Evolutionary conservation across 345 rosid species (phyloP), one percentile per base, ranked within the genome.

Genomic region (Brassica napus): DNA sequence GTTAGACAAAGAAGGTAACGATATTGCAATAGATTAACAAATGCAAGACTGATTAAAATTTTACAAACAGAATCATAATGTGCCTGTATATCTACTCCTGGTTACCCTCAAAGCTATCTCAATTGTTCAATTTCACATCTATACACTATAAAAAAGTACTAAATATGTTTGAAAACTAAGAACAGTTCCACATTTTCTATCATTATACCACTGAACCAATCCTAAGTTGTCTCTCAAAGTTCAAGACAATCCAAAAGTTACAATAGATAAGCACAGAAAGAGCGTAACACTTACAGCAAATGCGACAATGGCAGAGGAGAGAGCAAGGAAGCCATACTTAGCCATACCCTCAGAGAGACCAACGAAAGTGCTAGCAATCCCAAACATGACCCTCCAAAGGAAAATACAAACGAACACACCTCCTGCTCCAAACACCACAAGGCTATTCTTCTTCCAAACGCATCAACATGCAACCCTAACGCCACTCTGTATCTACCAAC

Each of bases 321-420:
- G 94, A 12, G 98, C 98, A 44, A 94, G 94, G 77, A 93, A 91
- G 10, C 94, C 98, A 24, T 90, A 94, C 88, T 94, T 91, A 34
- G 97, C 90, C 94, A 94, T 85, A 71, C 97, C 97, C 75, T 93
- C 98, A 11, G 96, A 94, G 66, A 94, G 86, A 59, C 95, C 92
- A 62, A 90, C 87, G 72, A 90, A 90, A 37, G 97, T 84, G 70
- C 73, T 93, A 63, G 99, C 98, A 83, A 93, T 83, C 2, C 96
- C 98, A 76, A 88, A 94, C 97, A 92, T 90, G 72, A 92, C 73
- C 89, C 93, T 88, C 97, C 98, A 94, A 23, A 90, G 80, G 82
- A 92, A 83, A 65, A 82, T 85, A 83, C 96, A 91, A 3, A 88
- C 52, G 28, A 90, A 23, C 54, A 87, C 87, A 59, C 86, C 96